These are phyloP conservation scores for Olyra latifolia DNA, from an alignment of 176 grass and related monocot genomes.

Conservation along the genomic window DNA sequence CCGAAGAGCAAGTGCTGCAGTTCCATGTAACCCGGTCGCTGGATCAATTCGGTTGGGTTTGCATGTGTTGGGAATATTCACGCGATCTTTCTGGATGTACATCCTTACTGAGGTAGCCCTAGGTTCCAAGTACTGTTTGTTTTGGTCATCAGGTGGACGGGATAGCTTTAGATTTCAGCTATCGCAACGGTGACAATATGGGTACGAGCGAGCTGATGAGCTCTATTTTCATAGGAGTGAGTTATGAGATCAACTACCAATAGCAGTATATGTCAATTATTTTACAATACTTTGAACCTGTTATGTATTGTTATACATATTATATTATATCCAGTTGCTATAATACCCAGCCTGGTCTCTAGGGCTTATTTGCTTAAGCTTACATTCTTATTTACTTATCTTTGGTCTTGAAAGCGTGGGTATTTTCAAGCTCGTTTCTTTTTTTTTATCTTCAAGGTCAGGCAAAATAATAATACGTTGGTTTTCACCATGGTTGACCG, in stretches of 20 bases:
- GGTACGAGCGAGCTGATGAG: not conserved
- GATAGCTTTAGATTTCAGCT: conserved; percentile 30
- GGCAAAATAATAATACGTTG: no score
- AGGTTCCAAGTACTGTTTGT: conserved; percentile 26
- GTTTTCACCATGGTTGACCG: no score
- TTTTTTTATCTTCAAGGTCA: no score
- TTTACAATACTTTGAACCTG: not conserved
- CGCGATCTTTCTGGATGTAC: conserved; percentile 35
- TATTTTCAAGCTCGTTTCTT: not conserved
- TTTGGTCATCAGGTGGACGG: conserved; percentile 16
- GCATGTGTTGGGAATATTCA: conserved; percentile 27
- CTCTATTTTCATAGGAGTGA: conserved; percentile 12
- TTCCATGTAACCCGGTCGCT: conserved; percentile 15
- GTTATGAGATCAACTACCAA: conserved; percentile 24
- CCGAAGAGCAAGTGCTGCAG: conserved; percentile 60
- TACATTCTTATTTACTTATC: no score
- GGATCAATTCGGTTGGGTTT: not conserved
- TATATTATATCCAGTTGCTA: not conserved
- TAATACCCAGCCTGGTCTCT: no score
- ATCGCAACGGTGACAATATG: not conserved
- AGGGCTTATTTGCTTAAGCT: not conserved
- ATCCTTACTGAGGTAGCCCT: conserved; percentile 39
- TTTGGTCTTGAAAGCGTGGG: no score
- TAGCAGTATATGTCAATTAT: conserved; percentile 23
- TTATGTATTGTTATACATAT: not conserved